Percentiles rank a stretch among this genome's conserved stretches.
Conservation (phyloP, 495 filamentous ascomycete species). For the Geopyxis carbonaria region DNA sequence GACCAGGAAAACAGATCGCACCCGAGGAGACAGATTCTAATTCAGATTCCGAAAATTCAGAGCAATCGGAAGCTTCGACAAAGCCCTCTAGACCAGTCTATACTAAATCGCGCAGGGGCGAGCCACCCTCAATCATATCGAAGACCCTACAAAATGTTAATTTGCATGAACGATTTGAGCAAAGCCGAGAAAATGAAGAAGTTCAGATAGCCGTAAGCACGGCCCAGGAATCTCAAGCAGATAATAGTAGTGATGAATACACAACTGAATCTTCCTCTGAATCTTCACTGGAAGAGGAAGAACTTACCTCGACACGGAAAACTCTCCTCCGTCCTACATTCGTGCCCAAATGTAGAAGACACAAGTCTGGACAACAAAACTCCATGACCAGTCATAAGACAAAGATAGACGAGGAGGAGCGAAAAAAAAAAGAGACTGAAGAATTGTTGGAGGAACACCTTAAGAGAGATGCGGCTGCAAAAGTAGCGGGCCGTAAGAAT, state of each 20-base stretch:
- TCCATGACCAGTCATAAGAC: slow-evolving; percentile 17
- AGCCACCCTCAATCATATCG: slow-evolving; percentile 34
- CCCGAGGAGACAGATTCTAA: slow-evolving; percentile 44
- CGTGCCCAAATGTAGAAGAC: slow-evolving; percentile 74
- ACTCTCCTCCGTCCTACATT: slow-evolving; percentile 79
- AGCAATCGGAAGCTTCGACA: slow-evolving; percentile 18
- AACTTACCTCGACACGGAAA: slow-evolving; percentile 58
- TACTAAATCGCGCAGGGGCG: too few species aligned
- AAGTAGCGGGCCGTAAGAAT: slow-evolving; percentile 54
- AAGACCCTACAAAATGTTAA: slow-evolving; percentile 45
- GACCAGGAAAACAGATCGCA: slow-evolving; percentile 64
- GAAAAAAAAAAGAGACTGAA: slow-evolving; percentile 50
- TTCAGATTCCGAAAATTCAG: slow-evolving; percentile 41
- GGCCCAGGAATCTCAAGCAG: too few species aligned
- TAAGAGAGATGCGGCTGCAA: slow-evolving; percentile 56
- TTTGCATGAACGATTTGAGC: slow-evolving; percentile 36
- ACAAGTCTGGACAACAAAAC: too few species aligned
- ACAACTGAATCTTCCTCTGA: slow-evolving; percentile 27
- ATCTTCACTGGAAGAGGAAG: slow-evolving; percentile 42
- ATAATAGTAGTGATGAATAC: slow-evolving; percentile 25
- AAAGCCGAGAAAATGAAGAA: slow-evolving; percentile 34
- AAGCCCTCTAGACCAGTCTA: slow-evolving; percentile 18
- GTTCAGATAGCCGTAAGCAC: slow-evolving; percentile 31
- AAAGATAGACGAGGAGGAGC: slow-evolving; percentile 43
- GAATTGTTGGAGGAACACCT: slow-evolving; percentile 76